Evolutionary conservation across 1,139 yeast species (phyloP).

Genomic region (Wickerhamiella infanticola): DNA sequence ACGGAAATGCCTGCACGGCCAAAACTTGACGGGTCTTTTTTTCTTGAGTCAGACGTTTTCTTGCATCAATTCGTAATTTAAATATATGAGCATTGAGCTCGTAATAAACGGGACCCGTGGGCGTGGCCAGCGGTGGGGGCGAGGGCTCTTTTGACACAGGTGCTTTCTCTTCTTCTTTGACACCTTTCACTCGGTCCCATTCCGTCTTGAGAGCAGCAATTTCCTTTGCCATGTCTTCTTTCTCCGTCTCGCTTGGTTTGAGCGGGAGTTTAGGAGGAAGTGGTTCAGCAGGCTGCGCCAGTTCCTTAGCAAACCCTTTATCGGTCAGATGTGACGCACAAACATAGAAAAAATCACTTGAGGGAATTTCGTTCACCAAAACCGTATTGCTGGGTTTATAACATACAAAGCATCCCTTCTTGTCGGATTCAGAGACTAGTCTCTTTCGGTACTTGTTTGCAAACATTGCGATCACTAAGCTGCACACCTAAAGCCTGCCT

Average conservation of each 20-base stretch:
- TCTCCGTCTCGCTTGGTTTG: background rate
- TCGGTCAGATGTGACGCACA: slow-evolving; percentile 54
- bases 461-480: slow-evolving; percentile 20
- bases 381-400: slow-evolving; percentile 51
- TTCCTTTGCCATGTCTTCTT: slow-evolving; percentile 27
- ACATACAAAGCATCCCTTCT: slow-evolving; percentile 51
- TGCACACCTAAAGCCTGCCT: no score
- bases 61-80: slow-evolving; percentile 32
- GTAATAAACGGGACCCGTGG: slow-evolving; percentile 1
- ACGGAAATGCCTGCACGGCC: slow-evolving; percentile 37
- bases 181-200: slow-evolving; percentile 19
- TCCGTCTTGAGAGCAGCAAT: slow-evolving; percentile 25
- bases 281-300: slow-evolving; percentile 21
- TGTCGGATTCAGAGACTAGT: slow-evolving; percentile 39
- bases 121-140: no score
- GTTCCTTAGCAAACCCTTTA: slow-evolving; percentile 44
- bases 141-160: no score
- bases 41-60: slow-evolving; percentile 8
- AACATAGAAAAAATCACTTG: slow-evolving; percentile 49
- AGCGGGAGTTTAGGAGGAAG: background rate
- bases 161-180: slow-evolving; percentile 6
- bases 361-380: slow-evolving; percentile 34
- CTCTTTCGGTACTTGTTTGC: slow-evolving; percentile 39
- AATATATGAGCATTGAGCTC: slow-evolving; percentile 38
- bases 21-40: slow-evolving; percentile 25